Evolutionary conservation across 495 filamentous ascomycete species (phyloP).

Genomic region (Usnea hakonensis): DNA sequence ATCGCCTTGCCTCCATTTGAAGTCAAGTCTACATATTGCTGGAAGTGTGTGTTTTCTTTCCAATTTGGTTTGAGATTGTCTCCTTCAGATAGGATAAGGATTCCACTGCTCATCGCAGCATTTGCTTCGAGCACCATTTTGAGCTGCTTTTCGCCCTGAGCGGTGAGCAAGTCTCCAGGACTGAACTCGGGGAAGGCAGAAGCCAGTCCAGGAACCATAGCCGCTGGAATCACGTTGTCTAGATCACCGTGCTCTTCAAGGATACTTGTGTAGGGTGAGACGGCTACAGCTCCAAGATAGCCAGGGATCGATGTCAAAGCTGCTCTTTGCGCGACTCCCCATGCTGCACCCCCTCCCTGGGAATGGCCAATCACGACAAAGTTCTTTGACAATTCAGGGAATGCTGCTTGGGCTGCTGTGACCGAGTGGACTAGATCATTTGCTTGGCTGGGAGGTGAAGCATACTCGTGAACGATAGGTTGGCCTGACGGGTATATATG

Average conservation of each 20-base stretch:
- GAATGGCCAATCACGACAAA: constrained; percentile 46
- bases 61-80: constrained; percentile 23
- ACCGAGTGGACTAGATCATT: constrained; percentile 42
- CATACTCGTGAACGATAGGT: constrained; percentile 34
- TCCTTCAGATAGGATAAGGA: constrained; percentile 13
- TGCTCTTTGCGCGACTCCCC: constrained; percentile 38
- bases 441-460: constrained; percentile 31
- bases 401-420: constrained; percentile 36
- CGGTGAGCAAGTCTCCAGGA: constrained; percentile 23
- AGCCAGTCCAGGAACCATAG: constrained; percentile 12
- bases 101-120: constrained; percentile 27
- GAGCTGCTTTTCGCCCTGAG: constrained; percentile 24
- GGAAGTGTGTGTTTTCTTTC: constrained; percentile 19
- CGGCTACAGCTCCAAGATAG: constrained; percentile 38
- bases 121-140: constrained; percentile 26
- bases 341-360: constrained; percentile 43
- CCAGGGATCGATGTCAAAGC: constrained; percentile 27
- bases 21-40: constrained; percentile 15
- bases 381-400: constrained; percentile 27
- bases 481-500: constrained; percentile 30
- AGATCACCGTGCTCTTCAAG: constrained; percentile 17
- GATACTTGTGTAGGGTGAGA: constrained; percentile 32
- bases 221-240: constrained; percentile 14
- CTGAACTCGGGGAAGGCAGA: constrained; percentile 17
- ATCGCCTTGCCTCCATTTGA: constrained; percentile 29